Conservation (phyloP, 257 asterid genomes). For the Cruciata laevipes region DNA sequence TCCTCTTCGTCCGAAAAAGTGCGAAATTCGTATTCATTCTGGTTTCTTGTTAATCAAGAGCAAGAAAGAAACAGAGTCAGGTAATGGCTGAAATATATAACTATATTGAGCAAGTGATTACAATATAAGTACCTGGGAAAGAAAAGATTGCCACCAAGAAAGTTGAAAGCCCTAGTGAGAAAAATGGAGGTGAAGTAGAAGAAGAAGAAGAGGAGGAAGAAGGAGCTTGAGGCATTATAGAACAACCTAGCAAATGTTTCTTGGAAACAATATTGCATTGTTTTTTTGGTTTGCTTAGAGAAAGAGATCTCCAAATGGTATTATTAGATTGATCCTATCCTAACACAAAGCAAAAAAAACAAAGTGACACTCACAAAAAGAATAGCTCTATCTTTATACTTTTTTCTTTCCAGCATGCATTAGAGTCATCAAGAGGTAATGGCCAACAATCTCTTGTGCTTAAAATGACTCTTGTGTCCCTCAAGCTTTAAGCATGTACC, state of each 20-base stretch:
- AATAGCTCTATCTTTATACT: conserved; percentile 44
- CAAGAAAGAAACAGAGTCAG: neutral
- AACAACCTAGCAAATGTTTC: conserved; percentile 56
- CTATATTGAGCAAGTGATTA: neutral
- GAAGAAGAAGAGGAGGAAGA: conserved; percentile 61
- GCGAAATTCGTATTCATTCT: conserved; percentile 41
- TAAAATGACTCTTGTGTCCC: conserved; percentile 23
- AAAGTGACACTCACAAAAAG: conserved; percentile 34
- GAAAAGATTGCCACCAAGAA: conserved; percentile 72
- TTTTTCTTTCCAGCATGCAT: conserved; percentile 27
- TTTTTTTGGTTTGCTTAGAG: conserved; percentile 19
- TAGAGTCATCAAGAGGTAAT: conserved; percentile 18
- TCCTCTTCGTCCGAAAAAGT: conserved; percentile 45
- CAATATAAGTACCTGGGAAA: conserved; percentile 45
- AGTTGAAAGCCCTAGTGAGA: conserved; percentile 52
- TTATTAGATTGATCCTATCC: conserved; percentile 14
- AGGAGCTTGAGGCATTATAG: conserved; percentile 61
- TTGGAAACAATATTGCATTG: conserved; percentile 51
- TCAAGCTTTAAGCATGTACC: neutral
- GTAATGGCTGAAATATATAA: neutral
- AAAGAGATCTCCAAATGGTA: conserved; percentile 15
- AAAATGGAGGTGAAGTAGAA: conserved; percentile 69
- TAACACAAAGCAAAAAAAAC: conserved; percentile 35
- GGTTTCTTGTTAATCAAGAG: conserved; percentile 36
- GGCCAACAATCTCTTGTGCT: conserved; percentile 15